Percentiles rank a stretch among this genome's conserved stretches.
Evolutionary conservation across 1,284 basidiomycete species (phyloP).

Genomic region (Cryptococcus sp.): DNA sequence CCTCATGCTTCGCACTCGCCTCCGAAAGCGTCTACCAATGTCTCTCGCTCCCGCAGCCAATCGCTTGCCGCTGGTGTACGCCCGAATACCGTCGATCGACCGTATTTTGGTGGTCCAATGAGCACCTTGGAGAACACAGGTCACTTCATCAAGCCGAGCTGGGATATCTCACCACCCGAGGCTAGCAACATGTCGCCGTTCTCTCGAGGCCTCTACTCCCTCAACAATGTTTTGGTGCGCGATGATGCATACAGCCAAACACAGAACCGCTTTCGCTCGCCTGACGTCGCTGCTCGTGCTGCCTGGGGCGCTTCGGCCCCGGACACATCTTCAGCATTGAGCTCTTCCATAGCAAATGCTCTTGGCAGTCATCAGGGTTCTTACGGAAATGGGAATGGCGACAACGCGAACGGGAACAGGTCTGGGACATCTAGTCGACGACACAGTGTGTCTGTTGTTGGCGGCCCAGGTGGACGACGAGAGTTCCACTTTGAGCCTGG

Average conservation of each 20-base stretch:
- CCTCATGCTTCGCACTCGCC: constrained; percentile 32
- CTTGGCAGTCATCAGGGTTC: constrained; percentile 33
- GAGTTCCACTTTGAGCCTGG: constrained; percentile 58
- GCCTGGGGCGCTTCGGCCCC: constrained; percentile 28
- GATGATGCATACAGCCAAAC: constrained; percentile 12
- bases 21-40: constrained; percentile 41
- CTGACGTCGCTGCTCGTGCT: constrained; percentile 17
- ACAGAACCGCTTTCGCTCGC: constrained; percentile 27
- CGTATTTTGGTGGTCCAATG: constrained; percentile 33
- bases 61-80: constrained; percentile 46
- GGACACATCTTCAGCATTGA: constrained; percentile 32
- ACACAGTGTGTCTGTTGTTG: constrained; percentile 80
- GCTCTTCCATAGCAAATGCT: constrained; percentile 36
- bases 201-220: constrained; percentile 26
- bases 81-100: constrained; percentile 32
- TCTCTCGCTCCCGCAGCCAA: constrained; percentile 47
- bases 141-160: constrained; percentile 24
- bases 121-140: constrained; percentile 33
- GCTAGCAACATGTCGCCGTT: constrained; percentile 50
- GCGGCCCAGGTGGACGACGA: constrained; percentile 42
- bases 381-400: constrained; percentile 24
- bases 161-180: constrained; percentile 34
- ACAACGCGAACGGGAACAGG: constrained; percentile 17
- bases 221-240: constrained; percentile 6
- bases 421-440: constrained; percentile 75